Base-by-base conservation (phyloP, 805 yeast genomes). In the Candida sanyiensis region DNA sequence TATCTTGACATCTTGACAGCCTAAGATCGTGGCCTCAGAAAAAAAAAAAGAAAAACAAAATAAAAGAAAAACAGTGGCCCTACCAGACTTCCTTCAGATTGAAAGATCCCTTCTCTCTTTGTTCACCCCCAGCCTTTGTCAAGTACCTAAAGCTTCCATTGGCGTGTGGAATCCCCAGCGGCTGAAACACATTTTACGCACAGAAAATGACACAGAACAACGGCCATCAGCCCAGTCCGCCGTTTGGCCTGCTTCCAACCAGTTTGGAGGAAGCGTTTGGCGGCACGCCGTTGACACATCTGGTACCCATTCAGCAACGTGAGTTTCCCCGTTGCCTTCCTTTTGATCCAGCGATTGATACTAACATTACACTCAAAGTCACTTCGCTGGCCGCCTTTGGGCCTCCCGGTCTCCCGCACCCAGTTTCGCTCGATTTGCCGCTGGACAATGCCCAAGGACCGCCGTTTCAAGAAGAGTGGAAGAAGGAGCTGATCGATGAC, bases 221-320 rank as follows among this genome's bases (percentile, higher is more conserved):
- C 7, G 25, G 25, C 25, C 25, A 31, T 12, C 3, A 6, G 9
- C 23, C 12, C 18, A 9, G 10, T 19, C 33, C 21, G 5, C 32
- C 32, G n/a, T 31, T 31, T 31, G 34, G 19, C 22, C 25, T 12
- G 3, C 42, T 56, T 13, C 60, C 60, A 2, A 29, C 29, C 11
- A 40, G 40, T n/a, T 33, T 55, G 29, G 44, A 34, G 16, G 58
- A 56, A 39, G 59, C 60, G 16, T 44, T 59, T 11, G 62, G 57
- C 5, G 52, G 49, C 11, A 57, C 61, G 18, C 72, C 73, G 0
- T 37, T 68, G 35, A 53, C 59, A 15, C 65, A 56, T 33, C 45
- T 68, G 12, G 49, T 66, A 3, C 74, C 74, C 2, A 59, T 56
- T 2, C 70, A 67, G 37, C 61, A 57, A 30, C 42, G 67, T 66